These are phyloP conservation scores for Polytrichum formosum DNA, from an alignment of 225 moss, liverwort and hornwort genomes.

Conservation along the genomic window DNA sequence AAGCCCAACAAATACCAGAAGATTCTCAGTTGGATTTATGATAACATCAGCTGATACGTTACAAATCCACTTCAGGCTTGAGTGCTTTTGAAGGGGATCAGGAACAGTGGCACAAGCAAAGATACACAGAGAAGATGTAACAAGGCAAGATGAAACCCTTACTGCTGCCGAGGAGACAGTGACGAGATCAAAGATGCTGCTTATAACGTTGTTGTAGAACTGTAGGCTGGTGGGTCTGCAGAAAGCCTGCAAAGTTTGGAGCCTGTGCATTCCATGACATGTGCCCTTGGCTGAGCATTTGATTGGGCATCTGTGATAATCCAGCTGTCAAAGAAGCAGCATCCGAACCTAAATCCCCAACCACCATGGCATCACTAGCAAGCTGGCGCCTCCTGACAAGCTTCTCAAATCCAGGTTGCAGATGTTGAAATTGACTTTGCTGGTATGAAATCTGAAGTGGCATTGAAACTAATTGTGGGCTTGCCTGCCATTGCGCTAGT, in stretches of 20 bases:
- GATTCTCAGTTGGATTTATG: neutral
- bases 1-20: neutral
- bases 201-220: slow-evolving; percentile 55
- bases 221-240: slow-evolving; percentile 48
- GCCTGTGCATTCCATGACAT: slow-evolving; percentile 50
- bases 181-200: slow-evolving; percentile 67
- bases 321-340: slow-evolving; percentile 25
- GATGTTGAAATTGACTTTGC: slow-evolving; percentile 43
- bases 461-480: slow-evolving; percentile 37
- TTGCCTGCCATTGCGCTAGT: slow-evolving; percentile 45
- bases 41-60: neutral
- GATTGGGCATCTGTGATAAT: slow-evolving; percentile 43
- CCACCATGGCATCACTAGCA: slow-evolving; percentile 31
- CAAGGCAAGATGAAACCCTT: slow-evolving; percentile 6
- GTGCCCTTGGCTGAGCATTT: slow-evolving; percentile 45
- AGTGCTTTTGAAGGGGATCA: neutral
- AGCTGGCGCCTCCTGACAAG: slow-evolving; percentile 34
- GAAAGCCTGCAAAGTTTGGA: slow-evolving; percentile 34
- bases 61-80: neutral
- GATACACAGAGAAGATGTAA: neutral
- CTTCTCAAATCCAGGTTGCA: slow-evolving; percentile 49
- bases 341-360: slow-evolving; percentile 35
- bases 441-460: slow-evolving; percentile 38
- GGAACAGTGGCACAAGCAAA: neutral
- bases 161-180: slow-evolving; percentile 53